Percentiles rank a stretch among this genome's conserved stretches.
These are phyloP conservation scores for Boletus sp. DNA, from an alignment of 768 basidiomycete genomes.

Conservation along the genomic window DNA sequence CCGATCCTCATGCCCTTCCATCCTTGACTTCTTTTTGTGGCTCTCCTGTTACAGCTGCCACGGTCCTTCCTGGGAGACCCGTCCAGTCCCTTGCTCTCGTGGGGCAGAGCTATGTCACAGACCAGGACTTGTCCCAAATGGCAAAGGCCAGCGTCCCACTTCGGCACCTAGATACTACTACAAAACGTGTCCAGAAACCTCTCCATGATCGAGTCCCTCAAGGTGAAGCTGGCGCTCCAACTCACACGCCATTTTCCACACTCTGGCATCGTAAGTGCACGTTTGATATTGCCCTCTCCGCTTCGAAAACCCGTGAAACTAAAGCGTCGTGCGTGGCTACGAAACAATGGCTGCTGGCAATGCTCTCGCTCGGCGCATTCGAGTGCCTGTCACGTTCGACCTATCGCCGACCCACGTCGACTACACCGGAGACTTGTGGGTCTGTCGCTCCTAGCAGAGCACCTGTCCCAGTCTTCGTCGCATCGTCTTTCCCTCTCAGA, in stretches of 20 bases:
- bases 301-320: too few relatives aligned
- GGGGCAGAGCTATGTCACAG: slow-evolving; percentile 52
- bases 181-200: slow-evolving; percentile 55
- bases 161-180: slow-evolving; percentile 41
- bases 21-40: slow-evolving; percentile 57
- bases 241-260: slow-evolving; percentile 40
- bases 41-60: slow-evolving; percentile 44
- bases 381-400: slow-evolving; percentile 51
- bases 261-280: too few relatives aligned
- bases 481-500: slow-evolving; percentile 56
- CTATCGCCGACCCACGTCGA: slow-evolving; percentile 41
- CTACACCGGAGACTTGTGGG: slow-evolving; percentile 8
- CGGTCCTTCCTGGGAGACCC: slow-evolving; percentile 59
- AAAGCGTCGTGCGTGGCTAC: too few relatives aligned
- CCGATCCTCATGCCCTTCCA: slow-evolving; percentile 47
- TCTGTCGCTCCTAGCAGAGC: slow-evolving; percentile 54
- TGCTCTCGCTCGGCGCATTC: slow-evolving; percentile 33
- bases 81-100: slow-evolving; percentile 55
- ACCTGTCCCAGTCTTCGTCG: slow-evolving; percentile 53
- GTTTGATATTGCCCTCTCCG: too few relatives aligned
- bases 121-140: slow-evolving; percentile 50
- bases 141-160: slow-evolving; percentile 48
- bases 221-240: slow-evolving; percentile 35
- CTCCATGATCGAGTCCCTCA: slow-evolving; percentile 48
- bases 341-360: too few relatives aligned